Conservation (phyloP, 2,329 filamentous ascomycete species). For the Ramularia collo-cygni region DNA sequence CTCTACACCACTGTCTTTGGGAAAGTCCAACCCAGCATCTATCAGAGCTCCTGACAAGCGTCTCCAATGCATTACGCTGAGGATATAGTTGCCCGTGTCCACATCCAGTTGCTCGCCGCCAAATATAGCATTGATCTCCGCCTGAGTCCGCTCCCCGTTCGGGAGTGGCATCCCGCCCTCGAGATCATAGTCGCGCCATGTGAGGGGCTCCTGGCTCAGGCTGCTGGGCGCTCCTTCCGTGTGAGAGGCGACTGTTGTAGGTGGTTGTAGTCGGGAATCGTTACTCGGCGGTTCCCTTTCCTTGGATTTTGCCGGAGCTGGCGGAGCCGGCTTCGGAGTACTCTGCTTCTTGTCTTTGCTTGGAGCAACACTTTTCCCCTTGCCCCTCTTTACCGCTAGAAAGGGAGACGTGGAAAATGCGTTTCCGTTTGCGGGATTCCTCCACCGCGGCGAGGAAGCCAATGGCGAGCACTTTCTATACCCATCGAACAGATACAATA, state of each 20-base stretch:
- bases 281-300: constrained; percentile 2
- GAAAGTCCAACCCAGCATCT: constrained; percentile 29
- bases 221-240: constrained; percentile 20
- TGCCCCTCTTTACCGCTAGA: background rate
- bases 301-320: constrained; percentile 1
- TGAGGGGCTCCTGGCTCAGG: constrained; percentile 15
- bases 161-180: constrained; percentile 31
- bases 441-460: constrained; percentile 6
- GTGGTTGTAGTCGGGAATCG: constrained; percentile 19
- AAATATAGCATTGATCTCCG: constrained; percentile 28
- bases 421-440: background rate
- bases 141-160: constrained; percentile 23
- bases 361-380: too few relatives aligned
- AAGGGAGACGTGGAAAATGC: constrained; percentile 11
- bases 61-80: constrained; percentile 33
- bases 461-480: constrained; percentile 18
- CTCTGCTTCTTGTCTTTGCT: too few relatives aligned
- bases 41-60: constrained; percentile 32
- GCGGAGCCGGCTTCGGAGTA: too few relatives aligned
- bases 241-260: constrained; percentile 22
- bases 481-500: constrained; percentile 26
- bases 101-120: constrained; percentile 22
- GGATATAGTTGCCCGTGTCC: constrained; percentile 31
- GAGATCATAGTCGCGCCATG: constrained; percentile 34
- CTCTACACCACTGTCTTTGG: constrained; percentile 19